These are phyloP conservation scores for Hypholoma sublateritium DNA, from an alignment of 768 basidiomycete genomes.

Conservation along the genomic window DNA sequence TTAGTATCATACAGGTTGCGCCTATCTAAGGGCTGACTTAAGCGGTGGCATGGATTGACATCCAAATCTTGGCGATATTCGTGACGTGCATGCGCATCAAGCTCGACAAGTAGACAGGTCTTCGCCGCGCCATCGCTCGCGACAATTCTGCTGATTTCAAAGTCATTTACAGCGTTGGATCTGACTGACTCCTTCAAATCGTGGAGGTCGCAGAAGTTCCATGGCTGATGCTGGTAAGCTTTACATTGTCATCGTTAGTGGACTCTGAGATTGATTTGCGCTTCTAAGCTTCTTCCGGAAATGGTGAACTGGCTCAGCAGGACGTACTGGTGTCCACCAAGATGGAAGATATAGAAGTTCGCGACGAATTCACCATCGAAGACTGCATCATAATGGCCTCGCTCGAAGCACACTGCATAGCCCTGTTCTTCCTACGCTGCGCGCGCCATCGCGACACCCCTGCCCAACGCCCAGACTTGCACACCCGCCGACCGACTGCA, in stretches of 20 bases:
- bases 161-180: constrained; percentile 83
- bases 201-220: constrained; percentile 90
- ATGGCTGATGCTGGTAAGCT: constrained; percentile 93
- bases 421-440: no score
- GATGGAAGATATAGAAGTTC: constrained; percentile 99
- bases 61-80: constrained; percentile 90
- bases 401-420: no score
- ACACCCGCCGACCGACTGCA: no score
- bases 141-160: constrained; percentile 97
- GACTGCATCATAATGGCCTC: constrained; percentile 99
- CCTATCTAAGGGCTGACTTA: constrained; percentile 99
- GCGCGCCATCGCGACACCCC: no score
- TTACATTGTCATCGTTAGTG: constrained; percentile 94
- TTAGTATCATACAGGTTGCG: constrained; percentile 99
- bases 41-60: constrained; percentile 98
- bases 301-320: no score
- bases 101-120: constrained; percentile 84
- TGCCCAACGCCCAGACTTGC: no score
- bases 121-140: constrained; percentile 89
- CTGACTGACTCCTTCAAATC: constrained; percentile 89
- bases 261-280: no score
- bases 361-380: constrained; percentile 95
- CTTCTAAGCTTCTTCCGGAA: no score
- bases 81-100: constrained; percentile 81
- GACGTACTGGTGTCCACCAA: no score